Conservation (phyloP, 148 eudicot genomes). For the Cornus controversa region DNA sequence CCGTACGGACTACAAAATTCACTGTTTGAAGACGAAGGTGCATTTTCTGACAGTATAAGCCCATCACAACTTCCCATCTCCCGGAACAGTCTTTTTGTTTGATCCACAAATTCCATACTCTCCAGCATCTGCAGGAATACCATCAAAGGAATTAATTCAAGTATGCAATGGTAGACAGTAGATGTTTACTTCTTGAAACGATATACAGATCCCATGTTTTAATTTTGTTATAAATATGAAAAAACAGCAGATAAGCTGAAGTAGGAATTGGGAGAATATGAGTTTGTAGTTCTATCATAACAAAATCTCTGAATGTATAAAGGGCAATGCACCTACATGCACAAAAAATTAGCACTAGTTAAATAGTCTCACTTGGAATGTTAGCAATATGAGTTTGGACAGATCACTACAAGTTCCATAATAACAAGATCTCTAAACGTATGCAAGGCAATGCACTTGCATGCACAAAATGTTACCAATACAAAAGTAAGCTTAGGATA, state of each 20-base stretch:
- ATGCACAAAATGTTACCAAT: too few relatives aligned
- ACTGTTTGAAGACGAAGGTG: slow-evolving; percentile 32
- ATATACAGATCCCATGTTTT: neutral
- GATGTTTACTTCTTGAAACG: neutral
- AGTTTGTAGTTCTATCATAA: neutral
- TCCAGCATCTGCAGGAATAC: slow-evolving; percentile 49
- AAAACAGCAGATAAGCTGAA: neutral
- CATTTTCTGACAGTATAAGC: slow-evolving; percentile 26
- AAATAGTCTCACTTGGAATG: neutral
- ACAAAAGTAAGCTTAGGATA: too few relatives aligned
- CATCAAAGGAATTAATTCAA: neutral
- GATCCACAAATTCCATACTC: slow-evolving; percentile 49
- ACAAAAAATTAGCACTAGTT: too few relatives aligned
- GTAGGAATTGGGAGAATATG: too few relatives aligned
- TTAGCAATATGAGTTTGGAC: too few relatives aligned
- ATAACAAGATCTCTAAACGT: too few relatives aligned
- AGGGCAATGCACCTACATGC: too few relatives aligned
- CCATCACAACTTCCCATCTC: slow-evolving; percentile 21
- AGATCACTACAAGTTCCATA: too few relatives aligned
- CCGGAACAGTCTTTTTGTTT: slow-evolving; percentile 38
- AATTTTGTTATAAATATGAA: neutral
- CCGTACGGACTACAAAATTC: slow-evolving; percentile 24
- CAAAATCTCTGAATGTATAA: neutral
- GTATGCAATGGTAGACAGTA: neutral
- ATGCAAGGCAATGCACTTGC: too few relatives aligned